Conservation (phyloP, 2,329 filamentous ascomycete species). For the Allantophomopsis cytisporea region DNA sequence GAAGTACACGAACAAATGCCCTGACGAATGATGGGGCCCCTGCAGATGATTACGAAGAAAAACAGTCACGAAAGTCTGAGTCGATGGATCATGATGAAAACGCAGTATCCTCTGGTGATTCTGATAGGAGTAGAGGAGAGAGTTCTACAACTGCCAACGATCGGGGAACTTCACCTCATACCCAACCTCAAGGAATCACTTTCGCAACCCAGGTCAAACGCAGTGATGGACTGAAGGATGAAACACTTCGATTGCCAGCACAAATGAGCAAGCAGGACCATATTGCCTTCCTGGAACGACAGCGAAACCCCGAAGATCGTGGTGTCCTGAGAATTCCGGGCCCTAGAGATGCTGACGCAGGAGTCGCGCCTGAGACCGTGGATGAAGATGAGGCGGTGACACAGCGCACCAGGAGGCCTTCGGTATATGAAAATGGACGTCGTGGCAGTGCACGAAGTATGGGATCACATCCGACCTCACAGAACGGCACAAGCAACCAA, state of each 20-base stretch:
- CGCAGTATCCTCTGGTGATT: background rate
- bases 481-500: slow-evolving; percentile 17
- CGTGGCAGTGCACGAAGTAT: slow-evolving; percentile 2
- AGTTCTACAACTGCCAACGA: background rate
- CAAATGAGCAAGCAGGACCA: slow-evolving; percentile 57
- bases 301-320: slow-evolving; percentile 59
- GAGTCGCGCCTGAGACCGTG: slow-evolving; percentile 53
- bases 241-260: slow-evolving; percentile 34
- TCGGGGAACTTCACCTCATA: slow-evolving; percentile 2
- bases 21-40: slow-evolving; percentile 48
- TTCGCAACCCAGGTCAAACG: slow-evolving; percentile 55
- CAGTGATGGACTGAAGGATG: slow-evolving; percentile 39
- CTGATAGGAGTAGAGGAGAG: background rate
- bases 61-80: background rate
- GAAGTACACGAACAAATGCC: slow-evolving; percentile 31
- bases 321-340: slow-evolving; percentile 79
- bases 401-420: slow-evolving; percentile 7
- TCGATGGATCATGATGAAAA: background rate
- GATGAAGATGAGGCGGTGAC: slow-evolving; percentile 17
- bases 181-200: slow-evolving; percentile 26
- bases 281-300: slow-evolving; percentile 77
- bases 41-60: slow-evolving; percentile 46
- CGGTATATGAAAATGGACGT: slow-evolving; percentile 5
- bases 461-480: background rate
- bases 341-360: slow-evolving; percentile 78